Base-by-base conservation (phyloP, 768 basidiomycete species). In the Strobilomyces dryophilus region DNA sequence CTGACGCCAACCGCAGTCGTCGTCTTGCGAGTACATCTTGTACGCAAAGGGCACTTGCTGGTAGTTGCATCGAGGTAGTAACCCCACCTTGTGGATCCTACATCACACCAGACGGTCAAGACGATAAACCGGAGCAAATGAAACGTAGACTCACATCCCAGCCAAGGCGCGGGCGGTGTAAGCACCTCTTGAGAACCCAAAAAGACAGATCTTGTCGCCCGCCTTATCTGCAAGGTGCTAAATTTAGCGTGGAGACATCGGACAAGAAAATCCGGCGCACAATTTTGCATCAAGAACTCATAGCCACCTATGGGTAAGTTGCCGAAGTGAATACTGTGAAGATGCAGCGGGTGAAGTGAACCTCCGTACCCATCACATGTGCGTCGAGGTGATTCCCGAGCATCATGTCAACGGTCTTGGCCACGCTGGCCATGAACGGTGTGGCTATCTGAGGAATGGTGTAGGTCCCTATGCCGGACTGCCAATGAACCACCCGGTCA, bases 151-250 rank as follows among this genome's bases (percentile, higher is more conserved):
- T 65, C 52, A 79, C 87, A 89, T 89, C 50, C 87, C 88, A 14
- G 83, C 87, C 15, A 87, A 72, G 3, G 85, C 85, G 45, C 88
- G 79, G 20, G 80, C 79, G 20, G 85, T 84, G 57, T 80, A 89
- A 40, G 86, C 86, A n/a, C 88, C 88, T 51, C 89, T 74, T 4
- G 88, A 89, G 66, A 90, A 90, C 0, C 88, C 90, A 61, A 92
- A 91, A 4, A 92, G 73, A 63, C 79, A 89, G 4, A 92, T 86
- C 57, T 81, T 84, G 67, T 92, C 89, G 0, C 83, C 84, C 17
- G 76, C 75, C 32, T 79, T 71, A 52, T 87, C 84, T 87, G n/a
- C n/a, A 48, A 7, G 1, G 21, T 12, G n/a, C n/a, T 7, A 11
- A 17, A 32, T 29, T 14, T n/a, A n/a, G n/a, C n/a, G n/a, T n/a